Base-by-base conservation (phyloP, 768 basidiomycete genomes). In the Leccinum boreale region DNA sequence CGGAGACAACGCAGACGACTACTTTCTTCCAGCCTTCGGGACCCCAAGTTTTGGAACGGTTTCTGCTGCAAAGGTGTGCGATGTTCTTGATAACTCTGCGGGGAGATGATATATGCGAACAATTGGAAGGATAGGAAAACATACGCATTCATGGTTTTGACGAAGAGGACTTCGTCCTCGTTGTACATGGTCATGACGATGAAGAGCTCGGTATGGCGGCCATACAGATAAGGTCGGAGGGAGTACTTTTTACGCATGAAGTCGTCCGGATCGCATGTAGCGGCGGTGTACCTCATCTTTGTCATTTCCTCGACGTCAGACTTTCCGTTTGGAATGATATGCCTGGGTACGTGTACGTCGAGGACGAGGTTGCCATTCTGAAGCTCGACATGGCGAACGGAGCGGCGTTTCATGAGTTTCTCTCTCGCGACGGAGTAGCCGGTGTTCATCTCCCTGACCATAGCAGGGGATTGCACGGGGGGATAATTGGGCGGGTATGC, bases 131-230 rank as follows among this genome's bases (percentile, higher is more conserved):
- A 55, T 46, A 52, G 23, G 5, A 23, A 44, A 45, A 78, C 87
- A 66, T 67, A 88, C 86, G 89, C 84, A 64, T 92, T 92, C 89
- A 94, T 92, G 11, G 91, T 94, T 67, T 79, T 82, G 67, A 78
- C 77, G 70, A 92, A 92, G 26, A 91, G 77, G 9, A 86, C 77
- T 67, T 92, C 89, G 67, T 92, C 91, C 75, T 97, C 94, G 70
- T 95, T 95, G 72, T 92, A 92, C 92, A 96, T 95, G 46, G 94
- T 96, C 85, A 96, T 91, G 44, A 95, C 93, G 64, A 97, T 92
- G 75, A 96, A 94, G 14, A 97, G 80, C 73, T 96, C 94, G 9
- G 94, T 96, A 53, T 86, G 80, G 54, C 94, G 87, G 56, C 85
- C 84, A 65, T 84, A 82, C 1, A 94, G 79, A 71, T 86, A 94